Conservation (phyloP, 441 rosid species). For the Adansonia grandidieri region DNA sequence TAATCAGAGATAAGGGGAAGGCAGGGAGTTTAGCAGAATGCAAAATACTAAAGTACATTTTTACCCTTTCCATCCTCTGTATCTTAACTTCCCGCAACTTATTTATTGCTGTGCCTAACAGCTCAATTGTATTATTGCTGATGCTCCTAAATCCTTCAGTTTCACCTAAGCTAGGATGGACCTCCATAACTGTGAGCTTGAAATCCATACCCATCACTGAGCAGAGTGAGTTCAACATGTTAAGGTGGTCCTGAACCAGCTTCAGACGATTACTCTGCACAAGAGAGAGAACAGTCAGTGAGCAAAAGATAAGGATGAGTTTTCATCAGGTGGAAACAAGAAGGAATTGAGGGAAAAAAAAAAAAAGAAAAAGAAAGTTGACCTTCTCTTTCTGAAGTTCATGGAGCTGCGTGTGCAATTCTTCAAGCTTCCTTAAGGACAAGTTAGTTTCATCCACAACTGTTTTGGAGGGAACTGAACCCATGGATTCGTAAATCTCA, state of each 20-base stretch:
- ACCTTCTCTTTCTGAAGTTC: conserved; percentile 90
- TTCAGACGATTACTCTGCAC: conserved; percentile 76
- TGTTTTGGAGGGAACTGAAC: conserved; percentile 32
- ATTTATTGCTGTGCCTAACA: conserved; percentile 56
- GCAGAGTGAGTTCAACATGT: conserved; percentile 61
- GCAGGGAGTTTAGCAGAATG: neutral
- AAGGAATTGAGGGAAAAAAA: conserved; percentile 20
- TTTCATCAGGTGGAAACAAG: neutral
- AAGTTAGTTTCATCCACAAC: conserved; percentile 73
- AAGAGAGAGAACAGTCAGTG: conserved; percentile 29
- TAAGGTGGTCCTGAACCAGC: conserved; percentile 67
- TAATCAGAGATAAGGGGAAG: conserved; percentile 1
- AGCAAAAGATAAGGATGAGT: neutral
- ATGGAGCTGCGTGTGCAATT: conserved; percentile 70
- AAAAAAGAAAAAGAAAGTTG: too few species aligned
- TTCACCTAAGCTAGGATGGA: conserved; percentile 61
- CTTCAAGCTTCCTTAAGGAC: conserved; percentile 87
- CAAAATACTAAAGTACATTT: neutral
- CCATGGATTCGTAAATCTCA: conserved; percentile 59
- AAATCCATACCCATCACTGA: conserved; percentile 85
- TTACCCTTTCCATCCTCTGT: conserved; percentile 94
- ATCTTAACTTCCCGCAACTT: conserved; percentile 76
- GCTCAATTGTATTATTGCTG: conserved; percentile 63
- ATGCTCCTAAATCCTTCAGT: conserved; percentile 63
- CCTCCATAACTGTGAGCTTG: conserved; percentile 53